These are phyloP conservation scores for Salvia sclarea DNA, from an alignment of 305 asterid species.

Conservation along the genomic window DNA sequence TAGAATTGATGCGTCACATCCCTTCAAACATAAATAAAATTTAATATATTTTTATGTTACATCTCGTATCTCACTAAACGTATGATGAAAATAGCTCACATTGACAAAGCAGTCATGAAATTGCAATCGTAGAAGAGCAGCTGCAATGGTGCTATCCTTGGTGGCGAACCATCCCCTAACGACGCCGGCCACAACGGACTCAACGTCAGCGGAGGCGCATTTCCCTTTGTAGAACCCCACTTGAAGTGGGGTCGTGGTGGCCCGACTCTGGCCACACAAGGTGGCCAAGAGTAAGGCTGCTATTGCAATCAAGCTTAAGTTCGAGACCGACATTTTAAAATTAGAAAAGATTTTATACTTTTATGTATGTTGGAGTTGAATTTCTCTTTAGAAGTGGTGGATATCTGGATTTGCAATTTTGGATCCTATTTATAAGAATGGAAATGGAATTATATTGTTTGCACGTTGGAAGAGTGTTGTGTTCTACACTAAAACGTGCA, in stretches of 20 bases:
- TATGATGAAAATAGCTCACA: slow-evolving; percentile 33
- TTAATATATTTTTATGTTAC: no score
- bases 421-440: slow-evolving; percentile 18
- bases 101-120: slow-evolving; percentile 74
- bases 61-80: no score
- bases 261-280: slow-evolving; percentile 16
- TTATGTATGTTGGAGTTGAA: neutral
- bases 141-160: slow-evolving; percentile 43
- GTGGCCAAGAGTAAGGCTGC: slow-evolving; percentile 14
- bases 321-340: slow-evolving; percentile 35
- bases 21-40: slow-evolving; percentile 28
- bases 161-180: slow-evolving; percentile 24
- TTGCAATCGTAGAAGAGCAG: slow-evolving; percentile 70
- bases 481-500: slow-evolving; percentile 30
- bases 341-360: neutral
- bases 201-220: slow-evolving; percentile 46
- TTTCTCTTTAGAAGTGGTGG: neutral
- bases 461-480: slow-evolving; percentile 36
- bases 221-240: slow-evolving; percentile 58
- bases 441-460: slow-evolving; percentile 5
- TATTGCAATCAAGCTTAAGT: neutral
- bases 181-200: slow-evolving; percentile 36
- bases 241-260: slow-evolving; percentile 22
- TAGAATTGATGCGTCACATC: slow-evolving; percentile 62
- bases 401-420: neutral